Percentiles rank a stretch among this genome's conserved stretches.
These are phyloP conservation scores for Komagataella pastoris DNA, from an alignment of 805 yeast species.

Conservation along the genomic window DNA sequence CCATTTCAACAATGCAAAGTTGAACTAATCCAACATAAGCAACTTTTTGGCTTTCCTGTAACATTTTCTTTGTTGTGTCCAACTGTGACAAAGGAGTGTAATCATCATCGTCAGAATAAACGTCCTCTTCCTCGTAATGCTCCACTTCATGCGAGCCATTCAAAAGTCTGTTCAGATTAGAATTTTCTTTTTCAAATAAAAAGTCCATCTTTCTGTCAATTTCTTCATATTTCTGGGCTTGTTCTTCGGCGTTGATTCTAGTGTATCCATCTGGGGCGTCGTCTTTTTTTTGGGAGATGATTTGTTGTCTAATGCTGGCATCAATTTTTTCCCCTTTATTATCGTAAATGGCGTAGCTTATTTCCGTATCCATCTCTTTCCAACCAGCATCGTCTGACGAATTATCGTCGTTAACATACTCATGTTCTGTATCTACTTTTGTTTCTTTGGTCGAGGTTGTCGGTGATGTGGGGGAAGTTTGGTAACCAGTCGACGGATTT, in stretches of 20 bases:
- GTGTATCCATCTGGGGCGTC: slow-evolving; percentile 67
- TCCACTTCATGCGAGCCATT: slow-evolving; percentile 9
- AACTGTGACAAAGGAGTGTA: slow-evolving; percentile 50
- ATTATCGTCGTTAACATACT: not conserved
- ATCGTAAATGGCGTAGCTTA: slow-evolving; percentile 68
- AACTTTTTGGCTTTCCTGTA: slow-evolving; percentile 73
- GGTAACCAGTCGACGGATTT: not conserved
- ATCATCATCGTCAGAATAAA: slow-evolving; percentile 19
- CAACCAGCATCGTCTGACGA: slow-evolving; percentile 34
- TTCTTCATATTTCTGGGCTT: slow-evolving; percentile 54
- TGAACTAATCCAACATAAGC: slow-evolving; percentile 85
- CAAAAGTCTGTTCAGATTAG: slow-evolving; percentile 17
- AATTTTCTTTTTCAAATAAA: slow-evolving; percentile 24
- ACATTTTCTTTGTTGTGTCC: slow-evolving; percentile 66
- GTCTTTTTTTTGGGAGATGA: slow-evolving; percentile 14
- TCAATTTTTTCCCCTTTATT: slow-evolving; percentile 59
- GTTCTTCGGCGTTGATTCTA: slow-evolving; percentile 76
- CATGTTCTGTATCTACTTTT: not conserved
- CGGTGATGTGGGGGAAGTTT: not conserved
- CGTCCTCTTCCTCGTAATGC: slow-evolving; percentile 13
- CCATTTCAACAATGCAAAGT: slow-evolving; percentile 67
- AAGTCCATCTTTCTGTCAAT: slow-evolving; percentile 40
- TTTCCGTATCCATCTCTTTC: slow-evolving; percentile 79
- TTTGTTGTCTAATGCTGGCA: slow-evolving; percentile 16
- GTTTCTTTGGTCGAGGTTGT: not conserved